Base-by-base conservation (phyloP, 2,329 filamentous ascomycete genomes). In the Hypomyces perniciosus region DNA sequence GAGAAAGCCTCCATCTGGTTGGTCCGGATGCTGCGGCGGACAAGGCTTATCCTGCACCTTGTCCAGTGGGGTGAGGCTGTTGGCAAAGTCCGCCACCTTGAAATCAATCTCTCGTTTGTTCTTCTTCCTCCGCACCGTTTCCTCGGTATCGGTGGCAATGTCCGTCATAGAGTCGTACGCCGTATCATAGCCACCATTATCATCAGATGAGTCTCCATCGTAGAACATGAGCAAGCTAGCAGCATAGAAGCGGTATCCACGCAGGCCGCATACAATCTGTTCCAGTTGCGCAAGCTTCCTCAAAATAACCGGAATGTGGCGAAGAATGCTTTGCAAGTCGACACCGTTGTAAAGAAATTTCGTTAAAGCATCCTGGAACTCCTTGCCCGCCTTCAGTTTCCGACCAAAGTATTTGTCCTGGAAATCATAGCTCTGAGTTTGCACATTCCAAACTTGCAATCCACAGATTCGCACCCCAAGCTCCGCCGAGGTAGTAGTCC, bases 51-150 rank as follows among this genome's bases (percentile, higher is more conserved):
- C 75, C 46, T 72, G 69, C 53, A 81, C 75, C 8, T 83, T 70
- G 61, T 96, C 90, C 57, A 93, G 86, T 4, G 89, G 88, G 1
- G 91, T 97, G 34, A 97, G 85, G 63, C 92, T 96, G 66, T 99
- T 99, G 56, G 93, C 93, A 72, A 99, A 99, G 68, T 99, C 93
- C 51, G 96, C 92, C 67, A 99, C 95, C 70, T 96, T 96, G 71
- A 99, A 84, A 67, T 96, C 88, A 63, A 95, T 91, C 57, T 84
- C 78, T 43, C 75, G 73, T 53, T 73, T 74, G 54, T 74, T 80
- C 62, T 65, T 77, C 62, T 68, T 73, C 65, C 56, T 72, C 62
- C 66, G 78, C 46, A 65, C 61, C n/a, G 63, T 62, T 48, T 83
- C 79, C 59, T 83, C 80, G 2, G 76, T 76, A 56, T 83, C 80